These are phyloP conservation scores for Rhodotorula taiwanensis DNA, from an alignment of 768 basidiomycete species.

Conservation along the genomic window DNA sequence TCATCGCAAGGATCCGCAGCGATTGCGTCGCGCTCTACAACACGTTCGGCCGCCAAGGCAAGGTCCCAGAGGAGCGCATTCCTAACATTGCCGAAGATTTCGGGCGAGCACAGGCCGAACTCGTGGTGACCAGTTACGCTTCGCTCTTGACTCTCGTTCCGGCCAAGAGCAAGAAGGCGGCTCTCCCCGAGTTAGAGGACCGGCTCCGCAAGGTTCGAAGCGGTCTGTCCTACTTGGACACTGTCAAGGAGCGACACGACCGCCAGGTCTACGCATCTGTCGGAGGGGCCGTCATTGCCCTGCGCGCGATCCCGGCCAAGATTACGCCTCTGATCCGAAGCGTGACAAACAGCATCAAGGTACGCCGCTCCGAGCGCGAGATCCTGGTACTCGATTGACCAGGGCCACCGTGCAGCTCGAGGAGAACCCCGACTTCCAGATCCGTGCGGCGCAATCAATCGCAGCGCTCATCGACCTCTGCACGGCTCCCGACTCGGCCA, in stretches of 20 bases:
- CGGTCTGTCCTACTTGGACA: slow-evolving; percentile 70
- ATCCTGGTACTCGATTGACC: too few relatives aligned
- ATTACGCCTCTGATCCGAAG: slow-evolving; percentile 93
- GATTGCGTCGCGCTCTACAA: slow-evolving; percentile 76
- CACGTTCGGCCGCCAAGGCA: slow-evolving; percentile 77
- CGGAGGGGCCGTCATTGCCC: slow-evolving; percentile 82
- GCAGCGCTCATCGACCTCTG: slow-evolving; percentile 84
- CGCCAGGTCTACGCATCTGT: slow-evolving; percentile 80
- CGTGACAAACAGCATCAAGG: slow-evolving; percentile 96
- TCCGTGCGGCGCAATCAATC: slow-evolving; percentile 75
- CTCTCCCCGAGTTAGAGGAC: slow-evolving; percentile 65
- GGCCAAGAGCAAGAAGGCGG: slow-evolving; percentile 64
- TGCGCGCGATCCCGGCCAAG: slow-evolving; percentile 79
- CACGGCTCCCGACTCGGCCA: slow-evolving; percentile 51
- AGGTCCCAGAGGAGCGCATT: slow-evolving; percentile 69
- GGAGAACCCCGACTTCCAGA: slow-evolving; percentile 79
- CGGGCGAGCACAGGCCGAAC: slow-evolving; percentile 53
- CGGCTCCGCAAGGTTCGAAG: slow-evolving; percentile 61
- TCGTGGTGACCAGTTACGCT: slow-evolving; percentile 63
- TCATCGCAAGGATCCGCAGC: slow-evolving; percentile 67
- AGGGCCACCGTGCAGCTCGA: slow-evolving; percentile 56
- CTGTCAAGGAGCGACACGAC: slow-evolving; percentile 77
- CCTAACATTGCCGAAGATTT: slow-evolving; percentile 64
- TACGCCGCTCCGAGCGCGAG: too few relatives aligned
- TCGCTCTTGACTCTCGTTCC: slow-evolving; percentile 68